Evolutionary conservation across 441 rosid genomes (phyloP).

Genomic region (Rhodomyrtus psidioides): DNA sequence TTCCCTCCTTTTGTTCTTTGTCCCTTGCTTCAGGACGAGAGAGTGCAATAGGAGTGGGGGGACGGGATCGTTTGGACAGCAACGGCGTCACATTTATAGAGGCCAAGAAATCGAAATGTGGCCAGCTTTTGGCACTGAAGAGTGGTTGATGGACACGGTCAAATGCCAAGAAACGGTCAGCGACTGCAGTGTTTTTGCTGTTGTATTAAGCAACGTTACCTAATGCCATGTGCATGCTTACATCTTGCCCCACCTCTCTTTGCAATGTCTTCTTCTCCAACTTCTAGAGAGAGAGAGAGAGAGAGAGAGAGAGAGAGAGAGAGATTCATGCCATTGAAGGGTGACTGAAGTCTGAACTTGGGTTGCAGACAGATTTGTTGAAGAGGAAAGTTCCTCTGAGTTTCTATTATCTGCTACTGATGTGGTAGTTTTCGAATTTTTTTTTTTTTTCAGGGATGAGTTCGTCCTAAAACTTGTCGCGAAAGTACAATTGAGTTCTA

Average conservation of each 20-base stretch:
- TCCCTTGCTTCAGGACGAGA: neutral
- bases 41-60: neutral
- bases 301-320: neutral
- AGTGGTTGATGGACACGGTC: constrained; percentile 19
- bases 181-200: neutral
- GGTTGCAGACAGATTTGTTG: neutral
- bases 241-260: neutral
- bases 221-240: constrained; percentile 25
- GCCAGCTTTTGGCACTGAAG: neutral
- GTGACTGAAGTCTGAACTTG: neutral
- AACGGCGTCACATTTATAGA: neutral
- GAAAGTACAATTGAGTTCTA: too few species aligned
- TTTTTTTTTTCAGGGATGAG: too few species aligned
- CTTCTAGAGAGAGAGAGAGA: neutral
- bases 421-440: neutral
- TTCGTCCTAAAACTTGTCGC: too few species aligned
- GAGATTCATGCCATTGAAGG: neutral
- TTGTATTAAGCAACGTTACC: constrained; percentile 3
- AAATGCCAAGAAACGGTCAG: constrained; percentile 20
- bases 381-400: neutral
- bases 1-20: neutral
- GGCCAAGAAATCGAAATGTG: neutral
- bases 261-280: neutral
- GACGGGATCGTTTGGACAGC: neutral
- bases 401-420: neutral